Base-by-base conservation (phyloP, 176 grass and related monocot species). In the Eleusine indica region DNA sequence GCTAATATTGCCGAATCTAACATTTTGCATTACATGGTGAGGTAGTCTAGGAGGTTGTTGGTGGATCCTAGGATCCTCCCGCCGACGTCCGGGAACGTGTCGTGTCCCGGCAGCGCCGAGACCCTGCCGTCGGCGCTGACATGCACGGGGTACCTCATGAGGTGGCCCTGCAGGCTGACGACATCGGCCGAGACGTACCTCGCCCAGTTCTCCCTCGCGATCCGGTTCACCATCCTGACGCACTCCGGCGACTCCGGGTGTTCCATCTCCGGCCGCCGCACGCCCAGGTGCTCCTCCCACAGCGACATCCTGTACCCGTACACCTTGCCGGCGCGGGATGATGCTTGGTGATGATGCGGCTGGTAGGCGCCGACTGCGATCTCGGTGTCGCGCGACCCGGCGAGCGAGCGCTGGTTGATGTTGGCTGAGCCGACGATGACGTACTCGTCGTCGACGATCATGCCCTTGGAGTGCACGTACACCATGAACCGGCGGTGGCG, bases 401-500 rank as follows among this genome's bases (percentile, higher is more conserved):
- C 80, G 19, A 93, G 87, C 17, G 96, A 98, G 0, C 93, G 87
- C 89, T 93, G 96, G 87, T 98, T 98, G 75, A 98, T 88, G 70
- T 98, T 98, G 28, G 96, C 96, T 40, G 93, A 98, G 21, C 93
- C 96, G 61, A 98, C 2, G 49, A 98, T 85, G 65, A 98, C 89
- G 88, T 95, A 95, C 49, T 98, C 96, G 78, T 98, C 96, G 78
- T 98, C 96, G 6, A 98, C 91, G 46, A 98, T 87, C 93, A 98
- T 90, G 64, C 91, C 96, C 78, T 95, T 93, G 42, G 93, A 88
- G 76, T 98, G 96, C 47, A 98, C 96, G 61, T 98, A 98, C 61
- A 98, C 76, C 93, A 98, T 95, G 87, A 98, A 98, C 58, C 91
- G 78, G 18, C 87, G 51, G 73, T 89, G 73, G 62, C 84, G 78